Conservation (phyloP, 257 asterid species). For the Vinca minor region DNA sequence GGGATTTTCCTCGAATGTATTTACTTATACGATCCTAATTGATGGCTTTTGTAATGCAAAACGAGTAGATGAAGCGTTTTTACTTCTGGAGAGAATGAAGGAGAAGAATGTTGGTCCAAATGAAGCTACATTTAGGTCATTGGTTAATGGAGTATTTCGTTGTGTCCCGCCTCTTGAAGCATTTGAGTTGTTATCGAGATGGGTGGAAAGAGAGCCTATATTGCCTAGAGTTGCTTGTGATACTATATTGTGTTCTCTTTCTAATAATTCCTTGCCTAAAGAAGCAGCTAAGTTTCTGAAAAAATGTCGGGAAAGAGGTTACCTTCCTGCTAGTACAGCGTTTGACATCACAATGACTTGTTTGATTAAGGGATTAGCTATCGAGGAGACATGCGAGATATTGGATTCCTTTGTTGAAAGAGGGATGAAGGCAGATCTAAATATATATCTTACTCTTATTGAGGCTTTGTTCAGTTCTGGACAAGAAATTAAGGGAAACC, state of each 20-base stretch:
- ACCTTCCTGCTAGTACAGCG: conserved; percentile 48
- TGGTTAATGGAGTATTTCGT: conserved; percentile 69
- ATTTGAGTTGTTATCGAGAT: conserved; percentile 38
- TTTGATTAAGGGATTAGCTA: conserved; percentile 55
- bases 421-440: conserved; percentile 45
- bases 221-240: conserved; percentile 63
- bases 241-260: conserved; percentile 47
- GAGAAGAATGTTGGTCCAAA: conserved; percentile 50
- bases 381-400: conserved; percentile 50
- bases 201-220: conserved; percentile 44
- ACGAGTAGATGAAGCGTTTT: conserved; percentile 55
- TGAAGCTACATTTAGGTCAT: conserved; percentile 77
- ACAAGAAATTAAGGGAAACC: conserved; percentile 47
- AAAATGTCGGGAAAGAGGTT: conserved; percentile 45
- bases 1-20: conserved; percentile 63
- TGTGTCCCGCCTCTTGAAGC: conserved; percentile 44
- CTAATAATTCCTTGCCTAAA: conserved; percentile 38
- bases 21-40: conserved; percentile 64
- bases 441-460: conserved; percentile 43
- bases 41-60: conserved; percentile 73
- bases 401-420: conserved; percentile 42
- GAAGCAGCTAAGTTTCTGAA: conserved; percentile 43
- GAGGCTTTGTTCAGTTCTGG: conserved; percentile 51
- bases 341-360: conserved; percentile 49
- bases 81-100: conserved; percentile 59